Evolutionary conservation across 176 grass and related monocot genomes (phyloP), one percentile per base, ranked within the genome.

Genomic region (Oryza meridionalis): DNA sequence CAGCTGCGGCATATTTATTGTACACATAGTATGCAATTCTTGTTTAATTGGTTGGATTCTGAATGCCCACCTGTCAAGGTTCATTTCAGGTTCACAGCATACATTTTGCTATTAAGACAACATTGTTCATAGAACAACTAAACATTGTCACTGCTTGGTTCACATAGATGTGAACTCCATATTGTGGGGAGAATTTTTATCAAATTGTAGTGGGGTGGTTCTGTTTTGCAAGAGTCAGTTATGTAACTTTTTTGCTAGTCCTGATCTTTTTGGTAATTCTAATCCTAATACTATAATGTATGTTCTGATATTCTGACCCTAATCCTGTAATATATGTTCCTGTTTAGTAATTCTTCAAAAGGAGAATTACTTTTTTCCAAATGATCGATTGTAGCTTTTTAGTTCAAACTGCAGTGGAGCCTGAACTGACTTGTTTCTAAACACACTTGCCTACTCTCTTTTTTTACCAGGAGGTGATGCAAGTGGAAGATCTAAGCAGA

Each of bases 401-500:
- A 14, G 22, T 27, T 79, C 25, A 9, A 32, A n/a, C 64, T 50
- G 9, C 33, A 0, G 14, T 3, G 27, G 11, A 9, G 16, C 49
- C 10, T 49, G 4, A 47, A 22, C 22, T 12, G 7, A 2, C n/a
- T 37, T 51, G 29, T 81, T 80, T 65, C 31, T 61, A 58, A 85
- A 43, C 71, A 75, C 35, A 67, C 7, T n/a, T n/a, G n/a, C n/a
- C n/a, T 14, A n/a, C n/a, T 45, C 29, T 31, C 29, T 22, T 22
- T 26, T 33, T 27, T 86, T 75, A 75, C 5, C 77, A 94, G 89
- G 75, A 72, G 90, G 38, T 87, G 92, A 94, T 87, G 87, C 84
- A 26, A 85, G 58, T 87, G 87, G 90, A 31, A 79, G 92, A 70
- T 94, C 92, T 72, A 94, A 92, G 82, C 92, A 94, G 70, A 92